These are phyloP conservation scores for Cryomyces minteri DNA, from an alignment of 495 filamentous ascomycete species.

Conservation along the genomic window DNA sequence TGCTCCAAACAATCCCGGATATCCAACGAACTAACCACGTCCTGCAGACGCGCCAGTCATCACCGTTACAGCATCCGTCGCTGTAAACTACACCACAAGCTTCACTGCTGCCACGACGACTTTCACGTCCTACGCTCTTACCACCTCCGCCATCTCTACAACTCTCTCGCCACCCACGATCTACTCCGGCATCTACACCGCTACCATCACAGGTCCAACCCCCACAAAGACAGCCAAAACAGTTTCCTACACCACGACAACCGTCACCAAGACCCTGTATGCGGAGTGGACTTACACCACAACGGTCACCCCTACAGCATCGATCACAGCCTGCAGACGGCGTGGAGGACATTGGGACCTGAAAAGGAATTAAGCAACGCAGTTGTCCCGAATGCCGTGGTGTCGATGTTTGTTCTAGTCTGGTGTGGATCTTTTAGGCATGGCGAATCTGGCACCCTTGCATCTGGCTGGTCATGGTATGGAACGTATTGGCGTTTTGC, in stretches of 20 bases:
- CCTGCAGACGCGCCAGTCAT: constrained; percentile 10
- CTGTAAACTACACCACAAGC: constrained; percentile 7
- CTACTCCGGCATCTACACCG: constrained; percentile 10
- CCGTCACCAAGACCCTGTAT: constrained; percentile 9
- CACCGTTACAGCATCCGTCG: constrained; percentile 4
- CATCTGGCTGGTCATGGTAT: too few relatives aligned
- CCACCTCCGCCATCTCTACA: neutral
- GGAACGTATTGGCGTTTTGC: too few relatives aligned
- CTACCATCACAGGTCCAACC: constrained; percentile 8
- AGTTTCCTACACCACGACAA: constrained; percentile 7
- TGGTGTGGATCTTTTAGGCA: too few relatives aligned
- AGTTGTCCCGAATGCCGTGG: too few relatives aligned
- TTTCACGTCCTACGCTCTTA: constrained; percentile 1
- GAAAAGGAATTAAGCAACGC: too few relatives aligned
- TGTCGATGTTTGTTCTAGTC: too few relatives aligned
- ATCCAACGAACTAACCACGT: constrained; percentile 6
- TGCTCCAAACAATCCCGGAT: too few relatives aligned
- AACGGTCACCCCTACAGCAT: constrained; percentile 10
- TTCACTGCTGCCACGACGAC: constrained; percentile 5
- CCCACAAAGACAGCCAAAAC: constrained; percentile 8
- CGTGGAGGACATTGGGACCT: constrained; percentile 12
- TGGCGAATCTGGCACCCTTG: too few relatives aligned
- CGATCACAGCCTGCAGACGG: constrained; percentile 6
- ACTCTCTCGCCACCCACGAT: constrained; percentile 10
- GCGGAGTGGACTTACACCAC: constrained; percentile 11